Evolutionary conservation across 495 filamentous ascomycete species (phyloP).

Genomic region (Rostrohypoxylon terebratum): DNA sequence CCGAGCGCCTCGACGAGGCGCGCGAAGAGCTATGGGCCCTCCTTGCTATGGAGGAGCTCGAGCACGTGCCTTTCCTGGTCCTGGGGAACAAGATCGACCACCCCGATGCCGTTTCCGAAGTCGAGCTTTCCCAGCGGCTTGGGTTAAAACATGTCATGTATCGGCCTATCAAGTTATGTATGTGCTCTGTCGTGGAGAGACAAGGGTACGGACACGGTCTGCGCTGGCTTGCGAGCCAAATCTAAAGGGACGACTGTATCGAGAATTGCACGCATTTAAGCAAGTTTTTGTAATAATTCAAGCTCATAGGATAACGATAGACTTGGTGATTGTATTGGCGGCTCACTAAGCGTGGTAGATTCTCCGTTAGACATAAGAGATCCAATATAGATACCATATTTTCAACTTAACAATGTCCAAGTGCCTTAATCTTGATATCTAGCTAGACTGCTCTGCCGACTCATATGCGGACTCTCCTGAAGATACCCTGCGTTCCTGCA

Average conservation of each 20-base stretch:
- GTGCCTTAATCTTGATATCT: background rate
- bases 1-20: constrained; percentile 15
- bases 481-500: background rate
- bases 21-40: constrained; percentile 16
- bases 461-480: background rate
- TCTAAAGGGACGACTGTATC: background rate
- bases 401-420: background rate
- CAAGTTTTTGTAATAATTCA: background rate
- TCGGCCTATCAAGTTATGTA: constrained; percentile 18
- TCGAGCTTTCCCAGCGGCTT: constrained; percentile 1
- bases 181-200: constrained; percentile 22
- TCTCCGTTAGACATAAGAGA: too few species aligned
- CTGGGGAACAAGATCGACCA: constrained; percentile 30
- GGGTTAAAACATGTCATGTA: background rate
- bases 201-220: constrained; percentile 13
- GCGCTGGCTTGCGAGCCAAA: constrained; percentile 17
- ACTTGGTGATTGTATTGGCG: background rate
- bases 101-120: constrained; percentile 10
- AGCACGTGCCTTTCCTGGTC: constrained; percentile 4
- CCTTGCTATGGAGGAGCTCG: background rate
- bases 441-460: background rate
- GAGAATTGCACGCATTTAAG: background rate
- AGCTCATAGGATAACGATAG: background rate
- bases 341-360: too few species aligned
- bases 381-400: too few species aligned